Conservation (phyloP, 441 rosid genomes). For the Macaranga tanarius region DNA sequence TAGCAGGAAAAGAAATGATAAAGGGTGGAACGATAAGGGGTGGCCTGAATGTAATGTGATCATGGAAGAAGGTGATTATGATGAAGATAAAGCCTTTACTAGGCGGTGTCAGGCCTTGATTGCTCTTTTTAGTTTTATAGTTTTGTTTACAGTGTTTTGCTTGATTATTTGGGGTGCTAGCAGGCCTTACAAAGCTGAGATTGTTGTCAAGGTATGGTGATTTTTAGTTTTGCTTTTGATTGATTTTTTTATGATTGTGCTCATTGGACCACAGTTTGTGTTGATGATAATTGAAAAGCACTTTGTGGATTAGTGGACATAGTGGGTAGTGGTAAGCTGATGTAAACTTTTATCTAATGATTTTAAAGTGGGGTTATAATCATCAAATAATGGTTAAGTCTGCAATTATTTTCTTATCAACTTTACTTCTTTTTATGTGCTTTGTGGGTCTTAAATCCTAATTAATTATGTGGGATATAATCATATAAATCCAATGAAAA, state of each 20-base stretch:
- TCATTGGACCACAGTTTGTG: not conserved
- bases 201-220: slow-evolving; percentile 58
- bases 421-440: not conserved
- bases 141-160: slow-evolving; percentile 76
- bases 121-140: slow-evolving; percentile 49
- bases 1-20: slow-evolving; percentile 51
- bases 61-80: slow-evolving; percentile 72
- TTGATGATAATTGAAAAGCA: not conserved
- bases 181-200: slow-evolving; percentile 72
- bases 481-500: not conserved
- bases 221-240: not conserved
- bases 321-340: too few species aligned
- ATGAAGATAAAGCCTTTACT: slow-evolving; percentile 52
- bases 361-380: not conserved
- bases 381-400: not conserved
- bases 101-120: slow-evolving; percentile 63
- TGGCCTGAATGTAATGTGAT: slow-evolving; percentile 88
- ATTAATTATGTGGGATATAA: not conserved
- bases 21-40: slow-evolving; percentile 76
- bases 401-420: not conserved
- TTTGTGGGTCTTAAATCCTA: not conserved
- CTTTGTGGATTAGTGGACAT: not conserved
- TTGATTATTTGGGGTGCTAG: slow-evolving; percentile 92
- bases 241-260: not conserved
- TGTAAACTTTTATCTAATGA: not conserved